A percentile compares a stretch with the other conserved stretches of the same genome.
Evolutionary conservation across 345 rosid species (phyloP).

Genomic region (Eutrema japonicum): DNA sequence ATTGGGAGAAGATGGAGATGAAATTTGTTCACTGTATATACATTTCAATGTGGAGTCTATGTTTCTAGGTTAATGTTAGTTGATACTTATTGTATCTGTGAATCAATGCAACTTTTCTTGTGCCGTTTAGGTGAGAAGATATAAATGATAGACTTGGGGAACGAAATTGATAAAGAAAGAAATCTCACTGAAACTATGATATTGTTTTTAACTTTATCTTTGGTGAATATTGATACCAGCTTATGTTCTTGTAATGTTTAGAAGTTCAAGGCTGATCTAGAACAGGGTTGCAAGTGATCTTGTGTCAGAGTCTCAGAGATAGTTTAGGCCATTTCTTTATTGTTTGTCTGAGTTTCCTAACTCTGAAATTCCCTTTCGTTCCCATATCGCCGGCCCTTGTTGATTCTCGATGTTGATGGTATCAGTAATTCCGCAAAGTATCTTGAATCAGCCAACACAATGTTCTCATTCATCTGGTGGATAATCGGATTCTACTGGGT

Average conservation of each 20-base stretch:
- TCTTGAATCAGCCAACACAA: constrained; percentile 85
- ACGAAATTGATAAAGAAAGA: constrained; percentile 5
- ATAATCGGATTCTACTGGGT: constrained; percentile 95
- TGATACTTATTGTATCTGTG: constrained; percentile 33
- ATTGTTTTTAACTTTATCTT: not conserved
- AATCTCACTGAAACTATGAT: not conserved
- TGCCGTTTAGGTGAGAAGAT: constrained; percentile 10
- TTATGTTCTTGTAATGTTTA: constrained; percentile 11
- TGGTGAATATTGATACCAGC: not conserved
- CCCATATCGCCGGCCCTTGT: not conserved
- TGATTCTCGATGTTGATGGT: constrained; percentile 23
- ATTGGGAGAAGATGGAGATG: constrained; percentile 6
- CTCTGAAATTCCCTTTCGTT: not conserved
- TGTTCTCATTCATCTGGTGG: constrained; percentile 97
- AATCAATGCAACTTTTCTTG: constrained; percentile 16
- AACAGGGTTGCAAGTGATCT: constrained; percentile 9
- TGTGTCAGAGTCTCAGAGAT: not conserved
- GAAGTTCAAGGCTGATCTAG: not conserved
- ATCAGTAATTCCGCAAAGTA: constrained; percentile 71
- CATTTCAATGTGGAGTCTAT: constrained; percentile 19
- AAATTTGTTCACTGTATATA: constrained; percentile 11
- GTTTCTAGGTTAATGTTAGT: constrained; percentile 31
- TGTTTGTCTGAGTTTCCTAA: not conserved
- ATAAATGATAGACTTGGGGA: constrained; percentile 2
- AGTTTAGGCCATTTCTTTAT: constrained; percentile 22